Conservation (phyloP, 2,329 filamentous ascomycete species). For the Alternaria incomplexa region DNA sequence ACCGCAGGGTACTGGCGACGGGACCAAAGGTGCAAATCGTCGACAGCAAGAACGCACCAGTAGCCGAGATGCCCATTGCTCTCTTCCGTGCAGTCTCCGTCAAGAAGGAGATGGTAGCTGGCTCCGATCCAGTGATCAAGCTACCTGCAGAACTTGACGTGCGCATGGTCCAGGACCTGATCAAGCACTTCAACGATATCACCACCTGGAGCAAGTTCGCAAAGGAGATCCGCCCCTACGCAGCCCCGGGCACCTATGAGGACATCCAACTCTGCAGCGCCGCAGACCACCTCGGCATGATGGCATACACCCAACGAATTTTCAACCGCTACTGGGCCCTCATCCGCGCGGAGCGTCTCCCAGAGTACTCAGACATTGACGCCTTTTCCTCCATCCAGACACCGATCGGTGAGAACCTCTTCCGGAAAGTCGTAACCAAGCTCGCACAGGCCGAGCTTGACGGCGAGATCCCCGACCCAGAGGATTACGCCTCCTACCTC, state of each 20-base stretch:
- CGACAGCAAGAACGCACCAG: not conserved
- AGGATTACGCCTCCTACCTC: not conserved
- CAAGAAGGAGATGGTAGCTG: not conserved
- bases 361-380: not conserved
- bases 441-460: not conserved
- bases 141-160: not conserved
- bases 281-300: conserved; percentile 2
- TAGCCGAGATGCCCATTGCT: not conserved
- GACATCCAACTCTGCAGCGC: conserved; percentile 1
- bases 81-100: not conserved
- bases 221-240: not conserved
- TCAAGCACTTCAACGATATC: not conserved
- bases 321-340: conserved; percentile 6
- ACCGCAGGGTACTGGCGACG: not conserved
- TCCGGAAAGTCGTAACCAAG: not conserved
- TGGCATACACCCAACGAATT: not conserved
- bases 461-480: not conserved
- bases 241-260: not conserved
- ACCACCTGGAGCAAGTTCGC: not conserved
- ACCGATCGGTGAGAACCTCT: not conserved
- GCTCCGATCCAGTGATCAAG: not conserved
- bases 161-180: not conserved
- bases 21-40: not conserved
- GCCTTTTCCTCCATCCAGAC: not conserved
- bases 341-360: not conserved